phyloP scores from a whole-genome alignment of 2,329 filamentous ascomycete genomes.

The Boeremia exigua region DNA sequence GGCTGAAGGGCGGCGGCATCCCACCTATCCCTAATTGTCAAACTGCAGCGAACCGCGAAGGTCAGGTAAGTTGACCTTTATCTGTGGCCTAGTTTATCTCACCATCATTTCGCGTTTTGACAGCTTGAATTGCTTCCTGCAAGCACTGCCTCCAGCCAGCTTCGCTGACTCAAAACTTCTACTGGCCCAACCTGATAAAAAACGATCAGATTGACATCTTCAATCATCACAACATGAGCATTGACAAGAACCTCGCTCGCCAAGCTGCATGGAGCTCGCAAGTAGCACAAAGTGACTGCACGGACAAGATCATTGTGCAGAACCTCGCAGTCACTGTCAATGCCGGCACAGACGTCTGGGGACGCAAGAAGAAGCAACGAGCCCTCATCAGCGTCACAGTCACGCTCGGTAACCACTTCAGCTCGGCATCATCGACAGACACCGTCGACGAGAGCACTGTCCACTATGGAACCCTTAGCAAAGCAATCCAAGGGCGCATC shows the following conservation, averaged over 20 bases:
- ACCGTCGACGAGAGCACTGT: conserved; percentile 72
- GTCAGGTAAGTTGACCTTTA: neutral
- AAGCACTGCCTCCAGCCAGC: neutral
- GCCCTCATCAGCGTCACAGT: conserved; percentile 66
- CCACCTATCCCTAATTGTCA: conserved; percentile 13
- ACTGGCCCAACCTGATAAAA: neutral
- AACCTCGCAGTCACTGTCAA: conserved; percentile 65
- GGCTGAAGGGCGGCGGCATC: conserved; percentile 37
- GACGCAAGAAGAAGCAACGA: conserved; percentile 67
- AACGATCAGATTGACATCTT: neutral
- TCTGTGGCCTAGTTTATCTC: neutral
- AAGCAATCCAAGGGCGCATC: conserved; percentile 63
- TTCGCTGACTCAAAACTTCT: neutral
- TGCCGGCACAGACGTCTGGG: conserved; percentile 73
- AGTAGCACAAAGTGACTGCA: conserved; percentile 27
- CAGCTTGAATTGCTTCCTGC: too few relatives aligned
- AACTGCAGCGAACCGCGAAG: neutral
- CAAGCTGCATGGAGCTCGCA: conserved; percentile 31
- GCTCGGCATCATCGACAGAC: conserved; percentile 64
- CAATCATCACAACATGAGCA: conserved; percentile 11
- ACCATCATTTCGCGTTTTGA: too few relatives aligned
- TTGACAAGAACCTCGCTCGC: conserved; percentile 15
- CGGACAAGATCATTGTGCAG: conserved; percentile 62
- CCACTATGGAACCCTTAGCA: conserved; percentile 75
- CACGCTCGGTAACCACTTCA: conserved; percentile 63